phyloP scores from a whole-genome alignment of 129 eudicot species.

The Arctium lappa region DNA sequence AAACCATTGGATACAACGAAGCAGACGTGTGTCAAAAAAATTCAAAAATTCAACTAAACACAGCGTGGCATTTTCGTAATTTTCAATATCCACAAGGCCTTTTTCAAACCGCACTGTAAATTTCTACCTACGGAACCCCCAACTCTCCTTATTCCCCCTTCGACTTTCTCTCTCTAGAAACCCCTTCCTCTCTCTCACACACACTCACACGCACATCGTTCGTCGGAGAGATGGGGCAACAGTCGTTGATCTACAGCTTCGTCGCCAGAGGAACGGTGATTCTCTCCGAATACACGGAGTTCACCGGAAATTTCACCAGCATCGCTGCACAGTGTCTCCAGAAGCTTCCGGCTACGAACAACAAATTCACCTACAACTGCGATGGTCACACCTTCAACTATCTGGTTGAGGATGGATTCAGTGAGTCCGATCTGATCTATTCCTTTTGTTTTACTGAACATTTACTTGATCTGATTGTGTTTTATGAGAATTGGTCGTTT shows the following conservation, averaged over 20 bases:
- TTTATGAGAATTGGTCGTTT: not conserved
- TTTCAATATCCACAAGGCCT: not conserved
- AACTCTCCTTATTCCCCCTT: constrained; percentile 16
- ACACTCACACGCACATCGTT: not conserved
- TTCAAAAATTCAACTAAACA: constrained; percentile 16
- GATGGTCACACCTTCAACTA: constrained; percentile 62
- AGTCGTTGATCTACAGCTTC: constrained; percentile 49
- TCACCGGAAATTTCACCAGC: constrained; percentile 51
- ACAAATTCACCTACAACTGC: constrained; percentile 55
- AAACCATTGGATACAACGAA: not conserved
- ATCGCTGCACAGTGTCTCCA: constrained; percentile 61
- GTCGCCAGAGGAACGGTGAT: constrained; percentile 60
- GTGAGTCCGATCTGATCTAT: constrained; percentile 38
- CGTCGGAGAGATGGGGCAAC: constrained; percentile 39
- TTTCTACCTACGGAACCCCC: constrained; percentile 10
- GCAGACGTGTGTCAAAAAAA: not conserved
- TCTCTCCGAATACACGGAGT: constrained; percentile 51
- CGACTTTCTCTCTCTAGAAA: constrained; percentile 25
- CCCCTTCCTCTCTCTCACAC: not conserved
- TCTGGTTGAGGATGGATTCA: constrained; percentile 54
- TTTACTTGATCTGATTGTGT: constrained; percentile 13
- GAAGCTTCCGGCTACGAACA: constrained; percentile 56
- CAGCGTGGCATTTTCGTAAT: constrained; percentile 20
- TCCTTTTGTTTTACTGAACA: not conserved
- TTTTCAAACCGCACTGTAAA: not conserved